Evolutionary conservation across 2,329 filamentous ascomycete species (phyloP), one percentile per base, ranked within the genome.

Genomic region (Elsinoe fawcettii): DNA sequence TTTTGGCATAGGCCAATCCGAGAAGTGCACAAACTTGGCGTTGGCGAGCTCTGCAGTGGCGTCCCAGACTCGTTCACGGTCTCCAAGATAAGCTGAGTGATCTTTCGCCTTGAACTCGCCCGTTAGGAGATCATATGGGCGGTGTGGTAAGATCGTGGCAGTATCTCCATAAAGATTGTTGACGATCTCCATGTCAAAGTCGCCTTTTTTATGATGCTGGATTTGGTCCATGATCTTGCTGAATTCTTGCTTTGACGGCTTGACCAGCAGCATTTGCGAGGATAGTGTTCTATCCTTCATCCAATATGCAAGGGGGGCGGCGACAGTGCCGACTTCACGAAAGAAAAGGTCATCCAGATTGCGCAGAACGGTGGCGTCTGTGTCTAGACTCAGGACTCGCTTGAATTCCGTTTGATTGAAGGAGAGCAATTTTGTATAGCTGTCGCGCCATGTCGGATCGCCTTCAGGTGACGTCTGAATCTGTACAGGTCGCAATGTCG

Each of bases 291-390:
- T 37, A 16, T 51, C 8, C 0, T 79, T 79, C 1, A 81, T 72
- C 85, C 85, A 88, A 67, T 88, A 88, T 11, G 85, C 85, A 30
- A 82, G 79, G 1, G 85, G 83, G 77, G 87, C 84, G 2, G 84
- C 84, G 3, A 85, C 76, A 1, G 79, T 73, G 1, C 79, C 76
- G 1, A 72, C 67, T 20, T 86, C 86, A 1, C 86, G 73, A 41
- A 85, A 76, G 69, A 89, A 89, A 0, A 88, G 75, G 57, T 87
- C 84, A 62, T 89, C 86, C 73, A 88, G 79, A n/a, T 76, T 70
- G 58, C 57, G 58, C 23, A 86, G 74, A 1, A 89, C 71, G 1
- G 79, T 79, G 16, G 80, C 75, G 64, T 88, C 85, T 9, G 82
- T 84, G 66, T 88, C 80, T 44, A 83, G 69, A 43, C 77, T 74